A percentile compares a stretch with the other conserved stretches of the same genome.
Evolutionary conservation across 805 yeast species (phyloP).

Genomic region (Ogataea paradorogensis): DNA sequence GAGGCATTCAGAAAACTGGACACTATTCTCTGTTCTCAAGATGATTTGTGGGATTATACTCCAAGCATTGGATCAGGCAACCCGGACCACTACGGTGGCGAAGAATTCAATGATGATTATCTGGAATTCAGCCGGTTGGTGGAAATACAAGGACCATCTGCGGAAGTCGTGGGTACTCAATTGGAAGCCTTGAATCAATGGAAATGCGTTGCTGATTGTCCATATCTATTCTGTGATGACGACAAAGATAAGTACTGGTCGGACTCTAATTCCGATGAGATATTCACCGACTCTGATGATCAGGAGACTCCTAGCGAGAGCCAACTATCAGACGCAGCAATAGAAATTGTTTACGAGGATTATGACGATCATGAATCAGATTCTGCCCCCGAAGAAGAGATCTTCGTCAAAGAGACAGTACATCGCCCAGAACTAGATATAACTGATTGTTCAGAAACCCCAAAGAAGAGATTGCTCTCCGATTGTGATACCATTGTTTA

Average conservation of each 20-base stretch:
- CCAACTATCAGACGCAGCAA: background rate
- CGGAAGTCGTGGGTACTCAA: background rate
- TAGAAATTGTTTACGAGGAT: constrained; percentile 1
- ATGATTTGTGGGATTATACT: constrained; percentile 2
- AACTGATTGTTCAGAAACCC: constrained; percentile 3
- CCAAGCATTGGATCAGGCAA: background rate
- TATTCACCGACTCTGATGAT: constrained; percentile 2
- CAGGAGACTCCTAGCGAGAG: constrained; percentile 8
- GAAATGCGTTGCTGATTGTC: background rate
- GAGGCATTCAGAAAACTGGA: constrained; percentile 1
- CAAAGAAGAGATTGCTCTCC: constrained; percentile 1
- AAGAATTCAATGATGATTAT: background rate
- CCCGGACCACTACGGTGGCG: constrained; percentile 1
- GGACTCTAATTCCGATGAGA: background rate
- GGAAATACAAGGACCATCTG: background rate
- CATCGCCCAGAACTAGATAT: constrained; percentile 5
- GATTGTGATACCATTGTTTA: constrained; percentile 2
- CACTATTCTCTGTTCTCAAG: background rate
- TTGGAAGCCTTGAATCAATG: background rate
- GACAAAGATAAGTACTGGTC: background rate
- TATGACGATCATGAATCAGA: constrained; percentile 1
- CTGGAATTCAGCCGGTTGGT: background rate
- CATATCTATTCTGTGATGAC: constrained; percentile 2
- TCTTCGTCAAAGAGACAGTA: constrained; percentile 4
- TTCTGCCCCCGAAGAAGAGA: constrained; percentile 17